A percentile compares a stretch with the other conserved stretches of the same genome.
phyloP scores from a whole-genome alignment of 768 basidiomycete species.

The Heimioporus sp. region DNA sequence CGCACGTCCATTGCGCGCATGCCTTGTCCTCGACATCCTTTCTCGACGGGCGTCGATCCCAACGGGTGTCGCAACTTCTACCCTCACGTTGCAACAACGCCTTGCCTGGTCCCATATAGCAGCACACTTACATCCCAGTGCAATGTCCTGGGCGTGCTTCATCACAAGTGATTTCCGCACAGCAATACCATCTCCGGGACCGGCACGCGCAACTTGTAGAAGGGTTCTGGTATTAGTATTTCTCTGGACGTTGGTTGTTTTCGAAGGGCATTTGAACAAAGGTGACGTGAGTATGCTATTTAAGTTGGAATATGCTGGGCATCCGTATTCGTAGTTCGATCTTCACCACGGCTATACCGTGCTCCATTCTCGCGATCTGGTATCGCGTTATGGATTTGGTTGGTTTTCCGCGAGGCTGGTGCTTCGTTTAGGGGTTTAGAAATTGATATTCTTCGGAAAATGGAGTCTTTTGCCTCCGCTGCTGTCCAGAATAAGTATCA shows the following conservation, averaged over 20 bases:
- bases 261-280: background rate
- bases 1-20: constrained; percentile 57
- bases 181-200: background rate
- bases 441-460: background rate
- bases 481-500: no score
- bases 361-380: background rate
- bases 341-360: background rate
- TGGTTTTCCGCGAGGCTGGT: background rate
- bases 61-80: background rate
- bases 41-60: background rate
- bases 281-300: background rate
- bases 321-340: background rate
- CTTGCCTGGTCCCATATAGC: background rate
- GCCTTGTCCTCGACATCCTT: constrained; percentile 41
- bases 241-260: no score
- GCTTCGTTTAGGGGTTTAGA: background rate
- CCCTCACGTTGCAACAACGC: background rate
- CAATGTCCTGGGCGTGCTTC: background rate
- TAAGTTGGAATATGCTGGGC: background rate
- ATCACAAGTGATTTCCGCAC: background rate
- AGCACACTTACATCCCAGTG: background rate
- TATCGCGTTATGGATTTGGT: background rate
- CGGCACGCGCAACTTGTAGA: background rate
- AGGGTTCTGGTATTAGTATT: no score
- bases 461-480: no score